A percentile compares a stretch with the other conserved stretches of the same genome.
Conservation (phyloP, 2,329 filamentous ascomycete species). For the Alternaria conjuncta region DNA sequence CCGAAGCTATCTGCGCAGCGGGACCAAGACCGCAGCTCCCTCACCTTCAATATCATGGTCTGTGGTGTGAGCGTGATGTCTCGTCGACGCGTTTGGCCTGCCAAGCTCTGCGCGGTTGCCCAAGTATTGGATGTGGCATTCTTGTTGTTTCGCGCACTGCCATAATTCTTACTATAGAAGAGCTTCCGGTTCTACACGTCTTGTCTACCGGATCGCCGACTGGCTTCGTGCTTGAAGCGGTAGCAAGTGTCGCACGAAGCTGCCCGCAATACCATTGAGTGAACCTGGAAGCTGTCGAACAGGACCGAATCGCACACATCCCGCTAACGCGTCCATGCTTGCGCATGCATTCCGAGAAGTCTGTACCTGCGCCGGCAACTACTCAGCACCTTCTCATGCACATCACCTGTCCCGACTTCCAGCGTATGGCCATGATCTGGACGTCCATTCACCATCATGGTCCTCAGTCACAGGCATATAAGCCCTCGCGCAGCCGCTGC, state of each 20-base stretch:
- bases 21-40: neutral
- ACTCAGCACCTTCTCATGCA: neutral
- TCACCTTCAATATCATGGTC: neutral
- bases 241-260: neutral
- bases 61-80: neutral
- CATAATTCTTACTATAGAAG: neutral
- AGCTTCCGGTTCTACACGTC: neutral
- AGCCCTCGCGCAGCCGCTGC: constrained; percentile 1
- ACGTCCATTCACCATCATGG: constrained; percentile 24
- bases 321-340: neutral
- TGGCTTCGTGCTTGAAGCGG: neutral
- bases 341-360: neutral
- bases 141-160: neutral
- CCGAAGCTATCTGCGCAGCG: neutral
- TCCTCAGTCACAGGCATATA: constrained; percentile 23
- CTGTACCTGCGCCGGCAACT: constrained; percentile 12
- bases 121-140: neutral
- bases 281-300: neutral
- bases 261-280: neutral
- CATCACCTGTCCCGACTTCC: neutral
- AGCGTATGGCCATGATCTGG: neutral
- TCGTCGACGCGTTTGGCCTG: neutral
- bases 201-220: neutral
- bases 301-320: neutral
- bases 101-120: neutral